Evolutionary conservation across 768 basidiomycete species (phyloP).

Genomic region (Phaeolepiota aurea): DNA sequence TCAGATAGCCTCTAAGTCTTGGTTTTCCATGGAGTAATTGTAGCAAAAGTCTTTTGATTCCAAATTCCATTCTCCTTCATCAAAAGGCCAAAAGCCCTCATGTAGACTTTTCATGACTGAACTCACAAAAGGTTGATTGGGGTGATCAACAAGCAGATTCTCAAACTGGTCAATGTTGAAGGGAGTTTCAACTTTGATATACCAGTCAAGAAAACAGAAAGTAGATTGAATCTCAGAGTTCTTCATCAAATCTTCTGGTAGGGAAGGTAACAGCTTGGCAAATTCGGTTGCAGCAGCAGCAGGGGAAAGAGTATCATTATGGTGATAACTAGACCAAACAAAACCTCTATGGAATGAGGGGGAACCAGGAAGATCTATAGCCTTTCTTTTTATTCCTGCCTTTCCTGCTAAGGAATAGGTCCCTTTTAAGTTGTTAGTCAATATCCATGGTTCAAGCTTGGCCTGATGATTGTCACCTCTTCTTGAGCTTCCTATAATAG

Average conservation of each 20-base stretch:
- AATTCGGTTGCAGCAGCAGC: constrained; percentile 8
- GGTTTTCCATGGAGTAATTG: constrained; percentile 8
- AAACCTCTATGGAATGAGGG: constrained; percentile 4
- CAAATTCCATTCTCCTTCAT: constrained; percentile 13
- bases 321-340: constrained; percentile 4
- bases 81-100: constrained; percentile 24
- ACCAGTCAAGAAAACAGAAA: constrained; percentile 2
- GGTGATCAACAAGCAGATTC: constrained; percentile 11
- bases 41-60: not conserved
- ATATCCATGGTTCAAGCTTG: not conserved
- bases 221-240: not conserved
- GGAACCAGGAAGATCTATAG: not conserved
- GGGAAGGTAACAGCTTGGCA: constrained; percentile 11
- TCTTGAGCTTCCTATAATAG: not conserved
- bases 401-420: not conserved
- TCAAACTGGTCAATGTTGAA: constrained; percentile 16
- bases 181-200: constrained; percentile 17
- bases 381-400: not conserved
- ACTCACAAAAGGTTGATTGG: constrained; percentile 18
- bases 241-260: not conserved
- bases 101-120: constrained; percentile 15
- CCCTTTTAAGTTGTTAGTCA: not conserved
- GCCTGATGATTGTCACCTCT: too few relatives aligned
- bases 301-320: constrained; percentile 6
- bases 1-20: constrained; percentile 3